phyloP scores from a whole-genome alignment of 352 stramenopile species.

The Globisporangium spiculum region DNA sequence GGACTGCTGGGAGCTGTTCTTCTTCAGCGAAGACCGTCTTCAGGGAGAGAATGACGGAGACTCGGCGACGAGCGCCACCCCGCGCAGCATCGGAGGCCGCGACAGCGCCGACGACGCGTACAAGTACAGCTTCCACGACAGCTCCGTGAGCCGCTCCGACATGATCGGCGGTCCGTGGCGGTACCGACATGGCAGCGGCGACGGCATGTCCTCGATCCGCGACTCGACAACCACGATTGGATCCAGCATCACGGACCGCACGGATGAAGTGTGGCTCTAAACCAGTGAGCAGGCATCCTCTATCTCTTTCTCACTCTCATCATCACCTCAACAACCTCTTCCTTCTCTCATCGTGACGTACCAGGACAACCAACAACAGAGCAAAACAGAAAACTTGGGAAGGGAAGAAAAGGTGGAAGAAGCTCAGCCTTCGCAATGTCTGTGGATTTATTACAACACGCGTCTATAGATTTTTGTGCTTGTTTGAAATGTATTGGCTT shows the following conservation, averaged over 20 bases:
- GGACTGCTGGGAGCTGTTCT: conserved; percentile 77
- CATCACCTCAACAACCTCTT: background rate
- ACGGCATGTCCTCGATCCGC: conserved; percentile 45
- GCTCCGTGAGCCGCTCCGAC: conserved; percentile 47
- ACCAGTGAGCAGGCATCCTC: conserved; percentile 4
- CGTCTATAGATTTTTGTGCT: conserved; percentile 2
- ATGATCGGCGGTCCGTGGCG: conserved; percentile 55
- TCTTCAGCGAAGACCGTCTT: conserved; percentile 49
- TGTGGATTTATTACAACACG: background rate
- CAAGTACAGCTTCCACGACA: conserved; percentile 82
- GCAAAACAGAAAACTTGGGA: background rate
- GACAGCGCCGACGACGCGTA: conserved; percentile 34
- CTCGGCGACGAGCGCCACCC: conserved; percentile 13
- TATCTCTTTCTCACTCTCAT: background rate
- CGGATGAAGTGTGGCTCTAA: conserved; percentile 27
- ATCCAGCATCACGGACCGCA: conserved; percentile 47
- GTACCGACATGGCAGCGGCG: conserved; percentile 32
- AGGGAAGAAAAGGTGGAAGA: background rate
- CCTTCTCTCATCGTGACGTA: background rate
- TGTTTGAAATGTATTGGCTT: background rate
- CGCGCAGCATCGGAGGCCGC: conserved; percentile 10
- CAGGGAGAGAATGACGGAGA: conserved; percentile 25
- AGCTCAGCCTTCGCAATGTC: background rate
- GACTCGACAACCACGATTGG: conserved; percentile 54
- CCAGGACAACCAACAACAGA: background rate